Conservation (phyloP, 495 filamentous ascomycete species). For the Aspergillus homomorphus region DNA sequence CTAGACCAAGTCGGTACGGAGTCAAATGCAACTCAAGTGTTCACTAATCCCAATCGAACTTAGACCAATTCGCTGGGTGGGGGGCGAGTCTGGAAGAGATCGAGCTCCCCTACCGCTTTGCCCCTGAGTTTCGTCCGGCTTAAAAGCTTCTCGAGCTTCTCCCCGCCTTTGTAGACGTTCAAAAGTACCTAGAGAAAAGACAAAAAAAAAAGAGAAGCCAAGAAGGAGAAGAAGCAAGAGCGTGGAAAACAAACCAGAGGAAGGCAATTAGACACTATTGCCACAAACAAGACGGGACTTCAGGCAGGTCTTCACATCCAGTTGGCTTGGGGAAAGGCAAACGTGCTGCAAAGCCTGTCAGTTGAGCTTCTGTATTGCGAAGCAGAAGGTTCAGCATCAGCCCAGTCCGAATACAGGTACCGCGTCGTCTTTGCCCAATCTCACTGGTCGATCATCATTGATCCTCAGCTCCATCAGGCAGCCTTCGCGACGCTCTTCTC, state of each 20-base stretch:
- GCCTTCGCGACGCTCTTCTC: conserved; percentile 16
- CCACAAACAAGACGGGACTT: not conserved
- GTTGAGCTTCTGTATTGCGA: conserved; percentile 13
- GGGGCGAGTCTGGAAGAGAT: conserved; percentile 15
- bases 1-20: conserved; percentile 9
- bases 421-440: conserved; percentile 13
- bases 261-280: not conserved
- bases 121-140: conserved; percentile 20
- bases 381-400: conserved; percentile 1
- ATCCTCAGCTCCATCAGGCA: conserved; percentile 17
- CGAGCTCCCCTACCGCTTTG: conserved; percentile 15
- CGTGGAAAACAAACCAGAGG: not conserved
- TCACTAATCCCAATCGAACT: conserved; percentile 8
- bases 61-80: conserved; percentile 13
- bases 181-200: not conserved
- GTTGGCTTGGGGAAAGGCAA: not conserved
- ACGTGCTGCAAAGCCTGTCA: conserved; percentile 4
- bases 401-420: conserved; percentile 9
- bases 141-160: conserved; percentile 8
- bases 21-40: conserved; percentile 8
- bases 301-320: conserved; percentile 1
- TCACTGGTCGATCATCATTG: conserved; percentile 27
- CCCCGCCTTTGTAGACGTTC: not conserved
- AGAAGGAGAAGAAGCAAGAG: not conserved
- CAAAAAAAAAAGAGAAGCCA: conserved; percentile 1